Percentiles rank a stretch among this genome's conserved stretches.
phyloP scores from a whole-genome alignment of 208 protist genomes.

The Leptomonas pyrrhocoris region DNA sequence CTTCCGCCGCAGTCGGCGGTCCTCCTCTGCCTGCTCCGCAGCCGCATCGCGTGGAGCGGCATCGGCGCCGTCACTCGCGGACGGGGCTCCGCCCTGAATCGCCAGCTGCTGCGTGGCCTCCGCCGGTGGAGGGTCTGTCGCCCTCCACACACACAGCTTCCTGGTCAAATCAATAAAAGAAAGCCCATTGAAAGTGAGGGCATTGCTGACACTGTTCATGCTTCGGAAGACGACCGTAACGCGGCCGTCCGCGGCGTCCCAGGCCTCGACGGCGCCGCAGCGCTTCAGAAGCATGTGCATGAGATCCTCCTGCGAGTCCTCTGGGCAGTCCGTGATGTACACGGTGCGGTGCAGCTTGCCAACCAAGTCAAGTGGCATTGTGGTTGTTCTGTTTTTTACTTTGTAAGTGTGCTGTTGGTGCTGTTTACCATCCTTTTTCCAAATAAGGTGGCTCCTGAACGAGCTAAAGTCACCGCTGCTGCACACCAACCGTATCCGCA shows the following conservation, averaged over 20 bases:
- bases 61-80: not conserved
- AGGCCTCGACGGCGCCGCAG: slow-evolving; percentile 81
- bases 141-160: slow-evolving; percentile 75
- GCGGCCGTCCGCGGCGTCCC: slow-evolving; percentile 67
- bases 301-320: slow-evolving; percentile 73
- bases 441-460: no score
- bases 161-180: slow-evolving; percentile 69
- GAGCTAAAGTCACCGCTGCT: no score
- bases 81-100: slow-evolving; percentile 30
- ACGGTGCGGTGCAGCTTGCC: slow-evolving; percentile 88
- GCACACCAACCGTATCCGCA: no score
- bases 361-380: slow-evolving; percentile 82
- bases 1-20: slow-evolving; percentile 25
- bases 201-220: slow-evolving; percentile 88
- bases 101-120: slow-evolving; percentile 65
- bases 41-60: not conserved
- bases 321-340: slow-evolving; percentile 68
- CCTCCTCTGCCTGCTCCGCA: slow-evolving; percentile 13
- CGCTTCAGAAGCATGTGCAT: slow-evolving; percentile 62
- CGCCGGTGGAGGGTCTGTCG: slow-evolving; percentile 66
- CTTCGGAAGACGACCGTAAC: slow-evolving; percentile 72
- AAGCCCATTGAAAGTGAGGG: slow-evolving; percentile 75
- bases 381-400: no score
- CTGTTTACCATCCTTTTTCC: no score
- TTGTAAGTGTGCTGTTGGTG: no score